Evolutionary conservation across 1,139 yeast genomes (phyloP), one percentile per base, ranked within the genome.

Genomic region (Kazachstania sp.): DNA sequence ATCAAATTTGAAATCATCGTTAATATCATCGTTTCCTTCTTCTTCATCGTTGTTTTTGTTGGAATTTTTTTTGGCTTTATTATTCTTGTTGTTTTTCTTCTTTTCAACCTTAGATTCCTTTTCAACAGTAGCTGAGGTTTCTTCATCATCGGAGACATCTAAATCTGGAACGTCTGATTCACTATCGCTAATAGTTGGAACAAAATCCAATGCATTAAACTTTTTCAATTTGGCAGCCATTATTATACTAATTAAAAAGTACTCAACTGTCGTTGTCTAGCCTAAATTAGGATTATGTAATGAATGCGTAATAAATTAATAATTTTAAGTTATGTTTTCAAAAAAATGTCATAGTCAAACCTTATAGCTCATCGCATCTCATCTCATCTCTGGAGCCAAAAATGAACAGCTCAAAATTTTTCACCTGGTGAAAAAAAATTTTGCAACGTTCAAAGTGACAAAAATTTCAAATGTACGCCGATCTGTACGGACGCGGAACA

Each of bases 101-200:
- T 50, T 53, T 44, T 54, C 57, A 44, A 23, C 35, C 12, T 38
- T 15, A 7, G 15, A 47, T 51, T n/a, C 43, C 45, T 34, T 64
- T 43, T 43, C 51, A 51, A 20, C 44, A 37, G 36, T 48, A 46
- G 7, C 18, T 36, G 13, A 12, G 16, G 19, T 45, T 55, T 61
- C 19, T 43, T 71, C 75, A 37, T 71, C 78, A 37, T 71, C 79
- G 30, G 75, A 79, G 2, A 68, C 68, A 54, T 78, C 86, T 48
- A 77, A 65, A 56, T 79, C 79, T 12, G 84, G 83, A 26, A 79
- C 68, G 43, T 74, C 77, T 29, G 77, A 74, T 54, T 80, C 86
- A 45, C 76, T 74, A 58, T 85, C 95, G 9, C 86, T 80, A 52
- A 86, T 88, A n/a, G 95, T 86, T 48, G 75, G 73, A 39, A 81